A percentile compares a stretch with the other conserved stretches of the same genome.
Evolutionary conservation across 371 early-diverging fungal genomes (phyloP).

Genomic region (Lichtheimia hyalospora): DNA sequence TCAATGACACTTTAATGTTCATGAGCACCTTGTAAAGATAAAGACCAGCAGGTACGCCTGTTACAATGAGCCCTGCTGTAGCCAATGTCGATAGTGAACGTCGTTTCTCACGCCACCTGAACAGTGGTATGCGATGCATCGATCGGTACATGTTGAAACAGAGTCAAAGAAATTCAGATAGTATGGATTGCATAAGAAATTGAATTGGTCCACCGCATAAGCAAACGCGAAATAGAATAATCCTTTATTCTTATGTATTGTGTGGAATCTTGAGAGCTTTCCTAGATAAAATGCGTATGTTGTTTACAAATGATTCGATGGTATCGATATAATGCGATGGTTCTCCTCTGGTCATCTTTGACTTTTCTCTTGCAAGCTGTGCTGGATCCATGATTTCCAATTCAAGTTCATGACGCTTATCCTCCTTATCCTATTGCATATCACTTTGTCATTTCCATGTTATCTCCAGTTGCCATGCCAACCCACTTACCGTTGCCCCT

Average conservation of each 20-base stretch:
- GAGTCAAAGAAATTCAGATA: background rate
- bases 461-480: background rate
- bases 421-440: slow-evolving; percentile 11
- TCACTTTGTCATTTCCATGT: no score
- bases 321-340: slow-evolving; percentile 49
- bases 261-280: slow-evolving; percentile 14
- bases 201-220: background rate
- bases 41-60: slow-evolving; percentile 26
- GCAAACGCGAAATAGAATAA: background rate
- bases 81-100: slow-evolving; percentile 14
- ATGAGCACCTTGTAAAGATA: slow-evolving; percentile 28
- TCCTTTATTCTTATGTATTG: background rate
- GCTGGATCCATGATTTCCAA: slow-evolving; percentile 55
- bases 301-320: slow-evolving; percentile 59
- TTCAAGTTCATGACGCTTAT: slow-evolving; percentile 63
- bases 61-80: slow-evolving; percentile 16
- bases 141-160: slow-evolving; percentile 1
- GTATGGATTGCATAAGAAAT: background rate
- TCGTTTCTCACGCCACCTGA: background rate
- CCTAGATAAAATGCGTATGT: slow-evolving; percentile 46
- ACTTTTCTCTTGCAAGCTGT: slow-evolving; percentile 36
- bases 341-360: slow-evolving; percentile 33
- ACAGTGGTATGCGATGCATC: background rate
- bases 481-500: slow-evolving; percentile 8
- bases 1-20: no score